These are phyloP conservation scores for Solanum dulcamara DNA, from an alignment of 257 asterid species.

Conservation along the genomic window DNA sequence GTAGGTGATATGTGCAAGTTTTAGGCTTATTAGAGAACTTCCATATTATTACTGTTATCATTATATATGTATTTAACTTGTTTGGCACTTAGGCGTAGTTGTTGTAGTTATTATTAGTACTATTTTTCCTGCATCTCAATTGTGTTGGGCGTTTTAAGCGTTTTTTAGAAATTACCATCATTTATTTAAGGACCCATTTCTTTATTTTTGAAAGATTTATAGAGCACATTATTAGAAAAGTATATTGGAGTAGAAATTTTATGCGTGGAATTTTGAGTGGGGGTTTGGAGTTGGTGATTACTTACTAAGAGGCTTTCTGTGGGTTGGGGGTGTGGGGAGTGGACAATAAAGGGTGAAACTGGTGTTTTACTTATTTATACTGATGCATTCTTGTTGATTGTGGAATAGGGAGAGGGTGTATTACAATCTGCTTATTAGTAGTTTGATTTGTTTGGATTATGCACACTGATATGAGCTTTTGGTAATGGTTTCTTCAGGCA, in stretches of 20 bases:
- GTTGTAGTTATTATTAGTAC: neutral
- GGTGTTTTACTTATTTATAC: neutral
- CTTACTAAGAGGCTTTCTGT: neutral
- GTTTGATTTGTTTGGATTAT: neutral
- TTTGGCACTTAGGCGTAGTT: neutral
- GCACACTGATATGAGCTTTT: conserved; percentile 2
- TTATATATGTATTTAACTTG: neutral
- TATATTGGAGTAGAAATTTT: neutral
- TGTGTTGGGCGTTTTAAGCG: neutral
- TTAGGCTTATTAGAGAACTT: neutral
- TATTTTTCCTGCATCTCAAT: neutral
- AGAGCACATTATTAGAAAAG: neutral
- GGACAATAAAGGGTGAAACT: neutral
- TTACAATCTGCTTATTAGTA: neutral
- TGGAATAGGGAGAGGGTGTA: neutral
- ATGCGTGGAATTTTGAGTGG: neutral
- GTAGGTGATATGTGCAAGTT: neutral
- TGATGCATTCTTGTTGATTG: neutral
- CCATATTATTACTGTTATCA: neutral
- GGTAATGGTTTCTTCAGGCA: conserved; percentile 31
- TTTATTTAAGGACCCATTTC: neutral
- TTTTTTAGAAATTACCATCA: neutral
- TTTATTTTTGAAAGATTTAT: neutral
- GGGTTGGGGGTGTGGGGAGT: neutral
- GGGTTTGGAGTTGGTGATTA: neutral